Base-by-base conservation (phyloP, 1,284 basidiomycete species). In the Erythrobasidium hasegawianum region DNA sequence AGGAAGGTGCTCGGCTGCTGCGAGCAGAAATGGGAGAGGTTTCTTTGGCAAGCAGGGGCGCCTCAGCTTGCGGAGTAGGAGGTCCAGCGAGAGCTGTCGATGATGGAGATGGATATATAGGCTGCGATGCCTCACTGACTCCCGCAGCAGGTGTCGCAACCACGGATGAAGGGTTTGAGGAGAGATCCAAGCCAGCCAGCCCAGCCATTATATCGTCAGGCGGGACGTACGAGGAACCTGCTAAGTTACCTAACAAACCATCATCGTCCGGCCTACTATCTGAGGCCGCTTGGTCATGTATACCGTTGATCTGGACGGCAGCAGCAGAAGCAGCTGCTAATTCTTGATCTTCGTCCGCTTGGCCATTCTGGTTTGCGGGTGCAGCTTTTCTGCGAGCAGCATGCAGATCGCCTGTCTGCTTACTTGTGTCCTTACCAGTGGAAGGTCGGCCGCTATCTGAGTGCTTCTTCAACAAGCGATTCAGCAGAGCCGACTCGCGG, bases 401-500 rank as follows among this genome's bases (percentile, higher is more conserved):
- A 69, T 81, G 79, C 50, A 75, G 79, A 72, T 80, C 80, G 73
- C 7, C 43, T 1, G 89, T 95, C 54, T 93, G 83, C 43, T 50
- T 41, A 16, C 57, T 55, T 33, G 73, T 75, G 5, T 75, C 75
- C 73, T 93, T 89, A 2, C 87, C 87, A n/a, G 22, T n/a, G 8
- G n/a, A n/a, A 24, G 22, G 16, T 8, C 43, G 16, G n/a, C 43
- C 43, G 22, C n/a, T 18, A 16, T 24, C 55, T 26, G 22, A 27
- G 45, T 90, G 87, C 76, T 94, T 94, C 73, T 86, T 86, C 75
- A 95, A 89, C 45, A 97, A 79, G 41, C 92, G 83, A 66, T 84
- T 88, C 45, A 96, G 80, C n/a, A 98, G 82, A 7, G 94, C 87
- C 68, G 91, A 97, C 71, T 92, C 89, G 58, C 94, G 86, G 38